Base-by-base conservation (phyloP, 768 basidiomycete species). In the Lenzites betulinus region DNA sequence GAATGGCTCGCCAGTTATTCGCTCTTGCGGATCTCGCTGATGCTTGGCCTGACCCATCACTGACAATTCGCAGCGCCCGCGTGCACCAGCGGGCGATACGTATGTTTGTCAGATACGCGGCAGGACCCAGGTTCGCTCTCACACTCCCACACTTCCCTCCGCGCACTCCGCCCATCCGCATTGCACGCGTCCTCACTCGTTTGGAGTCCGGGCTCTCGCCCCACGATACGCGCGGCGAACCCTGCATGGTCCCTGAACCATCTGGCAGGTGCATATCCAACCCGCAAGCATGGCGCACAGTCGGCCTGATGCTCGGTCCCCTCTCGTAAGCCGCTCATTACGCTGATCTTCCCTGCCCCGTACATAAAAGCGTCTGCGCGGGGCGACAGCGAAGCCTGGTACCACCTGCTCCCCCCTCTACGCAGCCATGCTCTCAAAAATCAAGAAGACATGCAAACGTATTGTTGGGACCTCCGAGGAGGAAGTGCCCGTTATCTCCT, bases 381-480 rank as follows among this genome's bases (percentile, higher is more conserved):
- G 9, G 3, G 20, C 49, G 35, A 42, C 20, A 44, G n/a, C 18
- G 41, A 41, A 58, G 44, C 35, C 38, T 55, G 59, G 28, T 59
- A 30, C 47, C 57, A 54, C 58, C 55, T 49, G 51, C 26, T 20
- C 18, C 36, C 51, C 51, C 28, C 58, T 72, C 51, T 64, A 65
- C 46, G 60, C 67, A 60, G 48, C 22, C 54, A 56, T 39, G 60
- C 54, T 63, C 42, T 58, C 58, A 22, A 60, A 51, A 50, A 75
- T 76, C 22, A 84, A 82, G 70, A 77, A 75, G 36, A 59, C 82
- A 43, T 81, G 80, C 38, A 89, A 89, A 73, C 79, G 77, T 53
- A 61, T 84, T 36, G 77, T 92, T 38, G 80, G 73, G 12, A 77
- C 87, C 66, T 83, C 88, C 5, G 88, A 90, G 55, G 75, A 85